Evolutionary conservation across 306 rosid species (phyloP).

Genomic region (Canavalia ensiformis): DNA sequence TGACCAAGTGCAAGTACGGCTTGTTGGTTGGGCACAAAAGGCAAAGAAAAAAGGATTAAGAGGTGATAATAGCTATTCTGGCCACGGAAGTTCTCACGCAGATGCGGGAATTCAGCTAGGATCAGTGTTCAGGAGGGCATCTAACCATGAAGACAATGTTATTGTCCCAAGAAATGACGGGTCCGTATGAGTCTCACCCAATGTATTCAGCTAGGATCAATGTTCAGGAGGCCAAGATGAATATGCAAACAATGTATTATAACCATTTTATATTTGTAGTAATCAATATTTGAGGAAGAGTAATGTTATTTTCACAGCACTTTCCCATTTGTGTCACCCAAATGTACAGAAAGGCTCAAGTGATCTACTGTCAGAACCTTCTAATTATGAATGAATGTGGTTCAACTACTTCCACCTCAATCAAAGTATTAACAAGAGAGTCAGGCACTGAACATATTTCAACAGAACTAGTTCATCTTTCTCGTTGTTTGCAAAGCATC

Average conservation of each 20-base stretch:
- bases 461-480: too few relatives aligned
- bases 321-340: too few relatives aligned
- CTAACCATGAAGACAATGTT: constrained; percentile 46
- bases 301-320: too few relatives aligned
- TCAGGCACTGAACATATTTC: too few relatives aligned
- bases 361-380: too few relatives aligned
- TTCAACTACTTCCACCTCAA: too few relatives aligned
- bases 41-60: constrained; percentile 61
- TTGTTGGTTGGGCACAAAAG: constrained; percentile 86
- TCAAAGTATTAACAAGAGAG: too few relatives aligned
- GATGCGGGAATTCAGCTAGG: constrained; percentile 63
- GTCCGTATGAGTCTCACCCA: constrained; percentile 34
- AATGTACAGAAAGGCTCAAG: too few relatives aligned
- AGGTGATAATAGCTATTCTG: constrained; percentile 41
- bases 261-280: neutral
- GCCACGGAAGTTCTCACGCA: constrained; percentile 52
- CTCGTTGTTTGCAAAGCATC: too few relatives aligned
- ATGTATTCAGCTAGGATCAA: too few relatives aligned
- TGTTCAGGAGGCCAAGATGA: neutral
- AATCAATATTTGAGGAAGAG: too few relatives aligned
- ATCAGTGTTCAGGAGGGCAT: constrained; percentile 45
- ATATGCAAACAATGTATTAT: neutral
- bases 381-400: too few relatives aligned
- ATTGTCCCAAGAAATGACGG: constrained; percentile 41
- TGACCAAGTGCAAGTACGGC: constrained; percentile 70